Evolutionary conservation across 1,139 yeast genomes (phyloP), one percentile per base, ranked within the genome.

Genomic region (Magnusiomyces tetraspermus): DNA sequence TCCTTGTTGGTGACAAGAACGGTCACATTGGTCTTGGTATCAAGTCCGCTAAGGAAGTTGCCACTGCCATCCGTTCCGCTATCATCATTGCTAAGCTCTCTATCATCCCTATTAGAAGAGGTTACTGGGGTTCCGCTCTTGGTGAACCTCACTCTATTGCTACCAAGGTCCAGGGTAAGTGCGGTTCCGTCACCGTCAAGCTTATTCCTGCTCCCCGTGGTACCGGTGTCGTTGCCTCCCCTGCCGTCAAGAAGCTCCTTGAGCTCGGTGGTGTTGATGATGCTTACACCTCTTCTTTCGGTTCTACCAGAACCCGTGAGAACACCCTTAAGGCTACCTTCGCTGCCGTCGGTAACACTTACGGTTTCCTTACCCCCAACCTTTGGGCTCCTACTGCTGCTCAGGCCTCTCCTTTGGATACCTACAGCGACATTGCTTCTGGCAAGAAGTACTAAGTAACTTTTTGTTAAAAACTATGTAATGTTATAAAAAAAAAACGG

Each of bases 21-120:
- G 99, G 98, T 77, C 98, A 94, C 83, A 96, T 92, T 79, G 99
- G 99, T 86, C 86, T 92, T 75, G 99, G 99, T 82, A 90, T 94
- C 81, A 94, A 94, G 89, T 90, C 97, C 76, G 96, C 98, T 71
- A 92, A 92, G 89, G 99, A 94, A 82, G 97, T 92, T 71, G 98
- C 99, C 69, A 89, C 97, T 70, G 97, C 99, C 74, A 92, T 92
- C 81, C 89, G 96, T 80, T 96, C 97, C 69, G 98, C 98, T 71
- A 90, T 92, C 80, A 83, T 88, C 81, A 90, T 92, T 74, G 99
- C 98, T 76, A 92, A 92, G 84, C 85, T 92, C 73, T 85, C 97
- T 66, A 86, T 92, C 76, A 89, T 94, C 74, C 99, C 99, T 75
- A 92, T 94, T 80, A 90, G 99, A 85, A 89, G 98, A 84, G 99